Evolutionary conservation across 768 basidiomycete species (phyloP), one percentile per base, ranked within the genome.

Genomic region (Xanthoconium purpureum): DNA sequence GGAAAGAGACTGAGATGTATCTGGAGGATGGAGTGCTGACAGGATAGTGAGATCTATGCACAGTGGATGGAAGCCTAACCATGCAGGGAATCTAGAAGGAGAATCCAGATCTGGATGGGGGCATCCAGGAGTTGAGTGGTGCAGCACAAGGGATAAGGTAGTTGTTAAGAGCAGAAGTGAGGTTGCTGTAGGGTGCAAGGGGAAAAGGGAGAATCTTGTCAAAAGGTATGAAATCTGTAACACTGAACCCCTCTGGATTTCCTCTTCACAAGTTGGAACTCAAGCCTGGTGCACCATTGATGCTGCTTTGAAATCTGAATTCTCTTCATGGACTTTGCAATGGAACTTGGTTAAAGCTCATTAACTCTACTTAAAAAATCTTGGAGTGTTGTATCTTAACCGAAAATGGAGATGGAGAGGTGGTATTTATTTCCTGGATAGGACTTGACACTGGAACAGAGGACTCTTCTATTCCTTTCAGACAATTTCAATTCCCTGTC

Each of bases 381-480:
- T 36, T 47, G 47, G 20, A 47, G 15, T 47, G 35, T 24, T 5
- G 7, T 35, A 24, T 47, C 1, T 15, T 47, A 2, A 47, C 3
- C 5, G n/a, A 24, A 13, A 9, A 47, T 47, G 33, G 33, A 6
- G 15, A 47, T 36, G 14, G 10, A 20, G 20, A 36, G 6, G 35
- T 48, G 36, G 66, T 64, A 0, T 58, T 73, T 2, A 74, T 75
- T 48, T 70, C 74, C 3, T 12, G 69, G 0, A 68, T 76, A 11
- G 63, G 50, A 0, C 38, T 74, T 14, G 57, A 61, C 6, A 33
- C 63, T 29, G 59, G 62, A 13, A 17, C 48, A 5, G 57, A 59
- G 2, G 63, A 66, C 1, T 59, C 60, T 13, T 52, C 67, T 15
- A 52, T 74, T 40, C 58, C 59, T 60, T 60, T 77, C 10, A 13